Evolutionary conservation across 148 eudicot genomes (phyloP).

Genomic region (Agrostemma githago): DNA sequence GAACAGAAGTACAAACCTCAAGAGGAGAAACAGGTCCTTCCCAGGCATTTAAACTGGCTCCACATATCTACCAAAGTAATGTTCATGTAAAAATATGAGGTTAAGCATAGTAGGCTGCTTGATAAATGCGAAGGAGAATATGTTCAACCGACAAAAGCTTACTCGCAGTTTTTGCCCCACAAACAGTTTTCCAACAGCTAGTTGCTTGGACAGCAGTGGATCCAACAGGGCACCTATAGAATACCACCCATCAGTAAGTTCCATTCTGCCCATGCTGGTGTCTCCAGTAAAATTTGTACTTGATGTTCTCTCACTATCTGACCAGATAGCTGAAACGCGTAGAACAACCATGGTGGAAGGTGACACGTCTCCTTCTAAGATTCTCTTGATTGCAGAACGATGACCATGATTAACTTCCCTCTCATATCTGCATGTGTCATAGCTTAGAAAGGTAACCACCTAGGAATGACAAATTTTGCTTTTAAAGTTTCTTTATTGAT

Average conservation of each 20-base stretch:
- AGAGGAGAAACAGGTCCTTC: conserved; percentile 79
- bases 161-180: conserved; percentile 93
- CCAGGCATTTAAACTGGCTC: conserved; percentile 85
- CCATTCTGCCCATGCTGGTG: conserved; percentile 36
- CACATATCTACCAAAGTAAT: conserved; percentile 69
- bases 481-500: background rate
- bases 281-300: conserved; percentile 30
- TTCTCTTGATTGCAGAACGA: conserved; percentile 77
- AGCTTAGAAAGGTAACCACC: background rate
- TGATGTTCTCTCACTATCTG: conserved; percentile 28
- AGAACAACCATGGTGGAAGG: conserved; percentile 77
- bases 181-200: conserved; percentile 68
- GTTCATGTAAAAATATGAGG: conserved; percentile 1
- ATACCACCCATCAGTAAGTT: conserved; percentile 98
- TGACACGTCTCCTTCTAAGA: conserved; percentile 82
- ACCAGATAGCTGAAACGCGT: conserved; percentile 60
- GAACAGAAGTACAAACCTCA: conserved; percentile 44
- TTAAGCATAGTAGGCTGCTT: background rate
- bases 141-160: conserved; percentile 4
- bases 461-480: conserved; percentile 1
- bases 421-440: conserved; percentile 63
- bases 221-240: conserved; percentile 70
- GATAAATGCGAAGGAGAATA: background rate
- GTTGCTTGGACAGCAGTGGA: conserved; percentile 48
- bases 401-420: conserved; percentile 92